Conservation (phyloP, 331 rosid genomes). For the Quercus lobata region DNA sequence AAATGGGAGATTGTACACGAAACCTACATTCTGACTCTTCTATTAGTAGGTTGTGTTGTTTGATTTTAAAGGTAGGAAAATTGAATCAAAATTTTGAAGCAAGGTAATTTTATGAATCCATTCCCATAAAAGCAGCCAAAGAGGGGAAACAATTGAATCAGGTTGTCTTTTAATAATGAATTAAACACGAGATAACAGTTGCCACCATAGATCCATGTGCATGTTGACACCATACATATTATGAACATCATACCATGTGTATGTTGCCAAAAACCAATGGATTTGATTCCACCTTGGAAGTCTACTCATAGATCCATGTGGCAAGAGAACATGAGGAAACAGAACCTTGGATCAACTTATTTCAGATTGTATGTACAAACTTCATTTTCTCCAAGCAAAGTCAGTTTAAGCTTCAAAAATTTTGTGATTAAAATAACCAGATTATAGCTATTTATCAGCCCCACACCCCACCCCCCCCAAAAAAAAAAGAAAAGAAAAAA, state of each 20-base stretch:
- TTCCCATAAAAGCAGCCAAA: too few species aligned
- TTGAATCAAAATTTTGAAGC: too few species aligned
- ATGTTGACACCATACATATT: not conserved
- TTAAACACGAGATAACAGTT: not conserved
- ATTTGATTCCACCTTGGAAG: not conserved
- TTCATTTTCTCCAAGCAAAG: not conserved
- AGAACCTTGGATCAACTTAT: not conserved
- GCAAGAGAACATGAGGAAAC: not conserved
- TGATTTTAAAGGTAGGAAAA: too few species aligned
- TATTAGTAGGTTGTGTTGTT: too few species aligned
- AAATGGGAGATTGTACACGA: too few species aligned
- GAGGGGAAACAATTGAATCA: too few species aligned
- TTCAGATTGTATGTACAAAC: not conserved
- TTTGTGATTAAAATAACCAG: not conserved
- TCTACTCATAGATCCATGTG: not conserved
- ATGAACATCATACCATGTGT: not conserved
- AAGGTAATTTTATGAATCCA: too few species aligned
- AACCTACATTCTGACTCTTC: too few species aligned
- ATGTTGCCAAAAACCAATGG: not conserved
- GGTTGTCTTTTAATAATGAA: too few species aligned
- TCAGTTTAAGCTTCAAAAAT: constrained; percentile 14
- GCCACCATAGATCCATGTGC: not conserved
- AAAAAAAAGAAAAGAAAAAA: not conserved
- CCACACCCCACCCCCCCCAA: too few species aligned
- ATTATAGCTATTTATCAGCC: not conserved